Evolutionary conservation across 2,329 filamentous ascomycete genomes (phyloP).

Genomic region (Xenosphaeropsis pyriputrescens): DNA sequence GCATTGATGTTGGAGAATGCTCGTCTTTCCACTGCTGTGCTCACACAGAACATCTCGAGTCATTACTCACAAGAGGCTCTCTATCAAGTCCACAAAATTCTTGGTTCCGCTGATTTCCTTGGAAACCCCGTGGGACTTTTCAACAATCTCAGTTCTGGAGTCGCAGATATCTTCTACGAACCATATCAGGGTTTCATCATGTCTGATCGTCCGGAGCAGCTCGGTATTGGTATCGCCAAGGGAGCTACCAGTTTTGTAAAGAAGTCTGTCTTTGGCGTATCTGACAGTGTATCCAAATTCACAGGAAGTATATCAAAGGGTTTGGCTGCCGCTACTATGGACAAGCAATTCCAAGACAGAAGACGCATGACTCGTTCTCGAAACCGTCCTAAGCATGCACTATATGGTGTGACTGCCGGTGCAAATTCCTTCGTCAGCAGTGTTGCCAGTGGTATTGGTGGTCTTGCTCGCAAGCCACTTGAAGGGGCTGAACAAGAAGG

Average conservation of each 20-base stretch:
- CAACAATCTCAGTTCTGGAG: slow-evolving; percentile 94
- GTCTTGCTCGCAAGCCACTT: slow-evolving; percentile 81
- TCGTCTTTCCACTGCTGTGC: slow-evolving; percentile 69
- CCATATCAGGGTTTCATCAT: slow-evolving; percentile 96
- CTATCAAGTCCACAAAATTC: slow-evolving; percentile 91
- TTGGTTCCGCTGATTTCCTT: slow-evolving; percentile 93
- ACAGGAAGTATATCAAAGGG: slow-evolving; percentile 96
- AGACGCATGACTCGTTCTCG: slow-evolving; percentile 84
- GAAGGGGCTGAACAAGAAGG: slow-evolving; percentile 95
- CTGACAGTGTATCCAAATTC: slow-evolving; percentile 93
- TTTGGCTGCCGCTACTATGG: slow-evolving; percentile 83
- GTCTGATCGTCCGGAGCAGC: slow-evolving; percentile 87
- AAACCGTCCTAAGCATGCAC: slow-evolving; percentile 90
- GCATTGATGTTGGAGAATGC: slow-evolving; percentile 92
- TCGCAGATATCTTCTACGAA: slow-evolving; percentile 98
- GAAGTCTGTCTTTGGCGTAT: slow-evolving; percentile 95
- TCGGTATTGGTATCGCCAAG: slow-evolving; percentile 90
- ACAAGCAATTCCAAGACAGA: slow-evolving; percentile 97
- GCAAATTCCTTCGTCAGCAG: slow-evolving; percentile 91
- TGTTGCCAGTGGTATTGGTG: slow-evolving; percentile 84
- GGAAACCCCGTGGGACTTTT: slow-evolving; percentile 96
- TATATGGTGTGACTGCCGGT: slow-evolving; percentile 90
- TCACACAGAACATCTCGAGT: slow-evolving; percentile 75
- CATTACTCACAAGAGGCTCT: slow-evolving; percentile 96
- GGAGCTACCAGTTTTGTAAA: slow-evolving; percentile 95